Base-by-base conservation (phyloP, 1,284 basidiomycete species). In the Ceratobasidium theobromae region DNA sequence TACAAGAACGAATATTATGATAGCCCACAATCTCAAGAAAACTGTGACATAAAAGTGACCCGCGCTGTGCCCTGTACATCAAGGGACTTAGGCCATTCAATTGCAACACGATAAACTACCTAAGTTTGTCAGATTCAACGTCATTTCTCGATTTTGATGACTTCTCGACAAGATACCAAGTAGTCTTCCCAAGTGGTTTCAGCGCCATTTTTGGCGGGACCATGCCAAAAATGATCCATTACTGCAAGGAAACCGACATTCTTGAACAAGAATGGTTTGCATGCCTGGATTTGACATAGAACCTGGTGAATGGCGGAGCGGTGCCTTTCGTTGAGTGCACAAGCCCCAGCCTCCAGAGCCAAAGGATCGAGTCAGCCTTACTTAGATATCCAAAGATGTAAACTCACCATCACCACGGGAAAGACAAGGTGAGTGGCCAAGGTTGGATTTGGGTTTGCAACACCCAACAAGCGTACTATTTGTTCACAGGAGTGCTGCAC, bases 221-320 rank as follows among this genome's bases (percentile, higher is more conserved):
- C 46, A 40, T 51, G 58, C 58, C 58, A 62, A 25, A 62, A 33
- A 11, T 48, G 46, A 23, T 62, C 58, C 9, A 62, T 18, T 27
- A 62, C 46, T 16, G 28, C 4, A 14, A 27, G 18, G 28, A 62
- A 33, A 3, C 38, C 43, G 9, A 16, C 46, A 25, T 35, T n/a
- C 11, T 25, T 38, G 12, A 49, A 35, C 11, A 62, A n/a, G n/a
- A 16, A 58, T 8, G 40, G 48, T 32, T 21, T 11, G 28, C 23
- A 48, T 16, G 27, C 30, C 18, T 18, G 23, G 12, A 23, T 38
- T 25, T 9, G 27, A 35, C 16, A 6, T 21, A 62, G 32, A 25
- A 23, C 18, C 14, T 62, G 30, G 12, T 35, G 46, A n/a, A 46
- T 33, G 14, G 48, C 25, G 18, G 32, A 21, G 2, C 46, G 58